Conservation (phyloP, 352 stramenopile genomes). For the Elongisporangium prolatum region DNA sequence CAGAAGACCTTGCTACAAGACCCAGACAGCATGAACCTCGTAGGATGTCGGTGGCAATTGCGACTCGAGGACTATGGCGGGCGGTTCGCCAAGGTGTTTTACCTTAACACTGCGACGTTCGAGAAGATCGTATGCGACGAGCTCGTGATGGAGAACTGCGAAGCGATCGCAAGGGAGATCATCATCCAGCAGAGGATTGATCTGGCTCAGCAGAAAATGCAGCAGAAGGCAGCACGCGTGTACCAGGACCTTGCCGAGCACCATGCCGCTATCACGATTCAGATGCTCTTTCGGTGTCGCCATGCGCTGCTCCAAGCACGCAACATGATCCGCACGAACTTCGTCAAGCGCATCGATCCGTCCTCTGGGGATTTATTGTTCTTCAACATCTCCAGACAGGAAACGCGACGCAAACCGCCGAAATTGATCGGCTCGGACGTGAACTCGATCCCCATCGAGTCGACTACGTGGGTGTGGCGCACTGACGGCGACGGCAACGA, state of each 20-base stretch:
- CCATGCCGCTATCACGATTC: constrained; percentile 44
- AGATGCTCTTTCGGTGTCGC: constrained; percentile 56
- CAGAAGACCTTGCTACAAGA: constrained; percentile 39
- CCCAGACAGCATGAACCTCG: constrained; percentile 17
- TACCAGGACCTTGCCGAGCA: constrained; percentile 25
- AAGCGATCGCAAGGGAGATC: constrained; percentile 50
- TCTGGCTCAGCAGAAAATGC: constrained; percentile 23
- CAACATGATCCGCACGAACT: constrained; percentile 40
- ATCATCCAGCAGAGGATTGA: constrained; percentile 50
- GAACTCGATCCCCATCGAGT: constrained; percentile 45
- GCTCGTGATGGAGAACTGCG: constrained; percentile 60
- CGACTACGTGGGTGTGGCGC: constrained; percentile 52
- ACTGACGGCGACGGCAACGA: constrained; percentile 34
- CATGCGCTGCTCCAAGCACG: constrained; percentile 36
- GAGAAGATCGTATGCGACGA: constrained; percentile 70
- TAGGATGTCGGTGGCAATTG: constrained; percentile 54
- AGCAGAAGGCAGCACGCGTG: constrained; percentile 20
- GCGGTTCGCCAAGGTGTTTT: constrained; percentile 60
- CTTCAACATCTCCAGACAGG: constrained; percentile 49
- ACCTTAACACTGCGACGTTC: constrained; percentile 54
- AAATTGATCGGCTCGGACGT: constrained; percentile 49
- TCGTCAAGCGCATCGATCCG: constrained; percentile 63
- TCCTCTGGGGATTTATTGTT: constrained; percentile 45
- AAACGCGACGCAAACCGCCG: constrained; percentile 30
- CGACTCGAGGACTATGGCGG: constrained; percentile 48